Evolutionary conservation across 345 rosid genomes (phyloP).

Genomic region (Hibiscus trionum): DNA sequence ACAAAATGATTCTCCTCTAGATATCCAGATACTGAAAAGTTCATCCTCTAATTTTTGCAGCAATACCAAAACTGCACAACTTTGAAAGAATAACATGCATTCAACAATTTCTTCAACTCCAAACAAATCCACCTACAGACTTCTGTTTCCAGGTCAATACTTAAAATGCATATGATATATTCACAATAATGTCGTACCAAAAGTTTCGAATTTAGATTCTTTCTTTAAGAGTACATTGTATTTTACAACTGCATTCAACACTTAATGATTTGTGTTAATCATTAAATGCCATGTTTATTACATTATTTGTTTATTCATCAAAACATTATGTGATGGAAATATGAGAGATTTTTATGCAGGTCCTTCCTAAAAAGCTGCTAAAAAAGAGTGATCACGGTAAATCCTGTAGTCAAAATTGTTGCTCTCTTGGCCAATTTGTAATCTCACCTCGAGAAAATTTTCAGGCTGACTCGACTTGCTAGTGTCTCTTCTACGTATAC

Average conservation of each 20-base stretch:
- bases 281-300: no score
- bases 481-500: slow-evolving; percentile 14
- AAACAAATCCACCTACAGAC: background rate
- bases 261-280: no score
- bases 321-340: no score
- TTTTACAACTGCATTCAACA: no score
- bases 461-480: slow-evolving; percentile 16
- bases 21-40: background rate
- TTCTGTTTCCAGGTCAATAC: background rate
- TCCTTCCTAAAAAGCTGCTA: slow-evolving; percentile 8
- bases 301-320: no score
- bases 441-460: slow-evolving; percentile 19
- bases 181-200: background rate
- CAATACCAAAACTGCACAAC: background rate
- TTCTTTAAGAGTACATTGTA: no score
- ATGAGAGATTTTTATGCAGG: slow-evolving; percentile 10
- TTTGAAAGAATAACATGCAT: background rate
- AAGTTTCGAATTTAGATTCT: no score
- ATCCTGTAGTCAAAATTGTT: slow-evolving; percentile 17
- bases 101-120: background rate
- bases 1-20: background rate
- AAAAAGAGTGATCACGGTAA: slow-evolving; percentile 10
- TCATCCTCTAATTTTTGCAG: background rate
- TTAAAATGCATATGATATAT: background rate
- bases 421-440: slow-evolving; percentile 18